phyloP scores from a whole-genome alignment of 495 filamentous ascomycete species.

The Penicillium nucicola region DNA sequence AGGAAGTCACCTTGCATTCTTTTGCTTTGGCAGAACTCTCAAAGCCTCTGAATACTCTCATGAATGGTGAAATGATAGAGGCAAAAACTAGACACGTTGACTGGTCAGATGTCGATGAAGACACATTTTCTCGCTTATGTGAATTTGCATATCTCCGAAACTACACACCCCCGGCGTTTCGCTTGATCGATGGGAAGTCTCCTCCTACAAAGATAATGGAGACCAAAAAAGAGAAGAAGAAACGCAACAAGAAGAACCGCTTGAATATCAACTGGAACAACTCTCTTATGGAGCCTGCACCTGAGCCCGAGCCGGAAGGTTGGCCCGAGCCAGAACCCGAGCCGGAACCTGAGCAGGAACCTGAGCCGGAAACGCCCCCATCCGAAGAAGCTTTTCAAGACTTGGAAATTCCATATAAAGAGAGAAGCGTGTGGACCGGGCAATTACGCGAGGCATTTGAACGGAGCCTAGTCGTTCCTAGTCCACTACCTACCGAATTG shows the following conservation, averaged over 20 bases:
- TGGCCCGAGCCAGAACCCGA: no score
- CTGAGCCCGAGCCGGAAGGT: background rate
- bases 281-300: background rate
- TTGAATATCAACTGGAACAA: background rate
- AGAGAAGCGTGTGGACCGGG: conserved; percentile 12
- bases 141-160: conserved; percentile 25
- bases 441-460: conserved; percentile 9
- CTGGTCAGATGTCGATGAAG: conserved; percentile 23
- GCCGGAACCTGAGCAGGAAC: background rate
- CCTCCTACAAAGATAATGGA: background rate
- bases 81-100: conserved; percentile 15
- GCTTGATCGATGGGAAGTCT: background rate
- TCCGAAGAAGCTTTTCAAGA: background rate
- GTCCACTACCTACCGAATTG: background rate
- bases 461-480: background rate
- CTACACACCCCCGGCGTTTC: conserved; percentile 16
- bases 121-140: conserved; percentile 25
- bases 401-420: conserved; percentile 2
- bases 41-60: conserved; percentile 7
- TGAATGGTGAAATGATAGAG: conserved; percentile 21
- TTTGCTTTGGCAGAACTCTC: conserved; percentile 18
- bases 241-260: background rate
- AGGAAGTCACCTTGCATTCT: conserved; percentile 22
- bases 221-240: background rate
- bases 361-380: background rate